Percentiles rank a stretch among this genome's conserved stretches.
phyloP scores from a whole-genome alignment of 768 basidiomycete genomes.

The Panaeolus papilionaceus region DNA sequence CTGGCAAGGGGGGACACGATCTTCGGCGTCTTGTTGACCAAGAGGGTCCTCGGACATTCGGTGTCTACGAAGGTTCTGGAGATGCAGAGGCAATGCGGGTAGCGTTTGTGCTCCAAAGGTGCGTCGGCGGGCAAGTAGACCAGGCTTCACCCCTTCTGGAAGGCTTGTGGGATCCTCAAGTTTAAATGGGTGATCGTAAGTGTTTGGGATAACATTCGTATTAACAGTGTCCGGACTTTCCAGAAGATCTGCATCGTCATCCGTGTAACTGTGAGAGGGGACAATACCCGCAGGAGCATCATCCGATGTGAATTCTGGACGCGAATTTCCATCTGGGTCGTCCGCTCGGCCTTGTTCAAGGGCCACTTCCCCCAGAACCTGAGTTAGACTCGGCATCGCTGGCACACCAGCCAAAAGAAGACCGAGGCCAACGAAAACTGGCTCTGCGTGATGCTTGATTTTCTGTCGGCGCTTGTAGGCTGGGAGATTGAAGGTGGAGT shows the following conservation, averaged over 20 bases:
- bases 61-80: constrained; percentile 56
- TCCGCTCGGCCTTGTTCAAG: constrained; percentile 88
- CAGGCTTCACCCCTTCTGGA: constrained; percentile 22
- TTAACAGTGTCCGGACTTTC: constrained; percentile 41
- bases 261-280: constrained; percentile 33
- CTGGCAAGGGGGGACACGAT: constrained; percentile 57
- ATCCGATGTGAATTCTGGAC: constrained; percentile 54
- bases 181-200: constrained; percentile 17
- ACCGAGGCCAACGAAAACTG: constrained; percentile 86
- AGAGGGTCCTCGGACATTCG: constrained; percentile 76
- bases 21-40: constrained; percentile 65
- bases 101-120: constrained; percentile 78
- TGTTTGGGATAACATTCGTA: constrained; percentile 31
- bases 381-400: constrained; percentile 76
- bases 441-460: constrained; percentile 74
- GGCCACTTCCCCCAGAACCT: constrained; percentile 82
- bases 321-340: constrained; percentile 57
- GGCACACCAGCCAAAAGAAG: constrained; percentile 78
- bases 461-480: constrained; percentile 60
- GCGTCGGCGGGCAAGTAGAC: constrained; percentile 44
- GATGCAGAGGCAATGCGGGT: constrained; percentile 71
- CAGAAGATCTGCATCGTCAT: constrained; percentile 52
- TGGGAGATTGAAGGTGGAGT: constrained; percentile 62
- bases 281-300: constrained; percentile 45
- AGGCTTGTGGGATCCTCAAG: constrained; percentile 21